Conservation (phyloP, 2,329 filamentous ascomycete genomes). For the Tetracladium maxilliforme region DNA sequence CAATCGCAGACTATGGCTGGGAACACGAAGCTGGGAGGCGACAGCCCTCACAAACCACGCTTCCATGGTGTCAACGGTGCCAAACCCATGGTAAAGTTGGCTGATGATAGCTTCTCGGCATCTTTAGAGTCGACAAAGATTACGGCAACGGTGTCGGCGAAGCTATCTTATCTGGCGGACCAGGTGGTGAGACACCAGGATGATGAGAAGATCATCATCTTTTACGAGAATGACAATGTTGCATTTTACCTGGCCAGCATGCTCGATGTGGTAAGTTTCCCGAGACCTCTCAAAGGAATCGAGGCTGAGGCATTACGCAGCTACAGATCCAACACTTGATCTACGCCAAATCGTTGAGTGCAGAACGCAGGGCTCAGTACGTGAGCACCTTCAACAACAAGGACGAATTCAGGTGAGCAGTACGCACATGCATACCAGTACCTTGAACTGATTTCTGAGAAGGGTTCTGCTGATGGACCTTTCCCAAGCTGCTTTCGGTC, state of each 20-base stretch:
- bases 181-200: slow-evolving; percentile 52
- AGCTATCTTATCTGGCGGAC: slow-evolving; percentile 74
- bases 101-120: no score
- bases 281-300: no score
- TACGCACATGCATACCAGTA: neutral
- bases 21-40: no score
- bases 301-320: no score
- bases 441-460: neutral
- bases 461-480: slow-evolving; percentile 85
- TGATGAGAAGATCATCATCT: slow-evolving; percentile 76
- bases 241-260: slow-evolving; percentile 77
- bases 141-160: slow-evolving; percentile 71
- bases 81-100: no score
- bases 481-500: slow-evolving; percentile 73
- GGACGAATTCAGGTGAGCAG: slow-evolving; percentile 7
- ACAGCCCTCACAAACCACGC: no score
- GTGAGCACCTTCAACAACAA: slow-evolving; percentile 57
- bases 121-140: slow-evolving; percentile 24
- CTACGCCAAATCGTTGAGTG: slow-evolving; percentile 48
- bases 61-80: no score
- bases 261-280: no score
- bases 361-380: slow-evolving; percentile 55
- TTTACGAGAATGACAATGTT: slow-evolving; percentile 79
- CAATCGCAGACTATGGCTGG: no score
- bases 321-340: slow-evolving; percentile 47